Evolutionary conservation across 164 flowering plant genomes (phyloP).

Genomic region (Annona squamosa): DNA sequence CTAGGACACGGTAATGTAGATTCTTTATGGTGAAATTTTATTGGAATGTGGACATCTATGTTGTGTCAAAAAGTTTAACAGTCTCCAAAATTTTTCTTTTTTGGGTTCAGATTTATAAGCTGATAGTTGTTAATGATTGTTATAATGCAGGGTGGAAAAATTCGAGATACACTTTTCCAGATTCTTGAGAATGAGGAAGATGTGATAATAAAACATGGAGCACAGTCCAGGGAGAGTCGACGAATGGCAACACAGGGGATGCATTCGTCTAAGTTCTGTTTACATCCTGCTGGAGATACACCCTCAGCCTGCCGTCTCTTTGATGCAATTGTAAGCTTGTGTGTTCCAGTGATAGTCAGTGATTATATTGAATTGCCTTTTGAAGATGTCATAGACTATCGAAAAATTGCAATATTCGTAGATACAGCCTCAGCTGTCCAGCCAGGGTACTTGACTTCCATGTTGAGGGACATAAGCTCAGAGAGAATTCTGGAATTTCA

Average conservation of each 20-base stretch:
- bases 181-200: conserved; percentile 70
- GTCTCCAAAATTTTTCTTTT: background rate
- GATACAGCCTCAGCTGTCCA: conserved; percentile 54
- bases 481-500: conserved; percentile 64
- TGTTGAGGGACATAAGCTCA: conserved; percentile 43
- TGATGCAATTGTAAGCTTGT: conserved; percentile 95
- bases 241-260: conserved; percentile 86
- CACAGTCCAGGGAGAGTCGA: conserved; percentile 94
- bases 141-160: conserved; percentile 76
- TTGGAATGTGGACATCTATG: no score
- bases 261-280: conserved; percentile 93
- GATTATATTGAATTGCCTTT: conserved; percentile 89
- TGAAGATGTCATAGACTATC: conserved; percentile 86
- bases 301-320: conserved; percentile 98
- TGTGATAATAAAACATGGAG: conserved; percentile 84
- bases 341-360: conserved; percentile 88
- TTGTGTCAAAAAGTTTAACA: no score
- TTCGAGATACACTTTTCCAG: conserved; percentile 85
- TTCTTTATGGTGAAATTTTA: no score
- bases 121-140: background rate
- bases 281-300: conserved; percentile 99
- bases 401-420: conserved; percentile 79
- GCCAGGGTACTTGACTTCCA: conserved; percentile 55
- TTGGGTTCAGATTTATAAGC: background rate
- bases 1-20: no score